A percentile compares a stretch with the other conserved stretches of the same genome.
These are phyloP conservation scores for Phytophthora pisi DNA, from an alignment of 352 stramenopile species.

Conservation along the genomic window DNA sequence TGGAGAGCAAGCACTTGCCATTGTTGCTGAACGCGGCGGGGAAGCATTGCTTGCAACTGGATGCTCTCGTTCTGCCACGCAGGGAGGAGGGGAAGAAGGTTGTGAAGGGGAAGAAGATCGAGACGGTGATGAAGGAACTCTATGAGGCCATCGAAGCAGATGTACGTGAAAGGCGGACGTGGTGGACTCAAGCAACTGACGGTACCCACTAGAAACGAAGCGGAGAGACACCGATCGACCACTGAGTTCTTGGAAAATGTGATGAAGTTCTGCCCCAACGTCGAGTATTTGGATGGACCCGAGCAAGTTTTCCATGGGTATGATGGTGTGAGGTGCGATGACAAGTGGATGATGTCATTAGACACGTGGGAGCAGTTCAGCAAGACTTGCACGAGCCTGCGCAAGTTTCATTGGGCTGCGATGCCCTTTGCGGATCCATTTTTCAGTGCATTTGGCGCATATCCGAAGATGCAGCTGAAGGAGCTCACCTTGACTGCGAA, in stretches of 20 bases:
- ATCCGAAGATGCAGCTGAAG: slow-evolving; percentile 34
- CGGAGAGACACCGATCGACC: slow-evolving; percentile 9
- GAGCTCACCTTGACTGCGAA: slow-evolving; percentile 27
- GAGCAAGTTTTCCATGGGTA: slow-evolving; percentile 8
- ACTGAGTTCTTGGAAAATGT: slow-evolving; percentile 36
- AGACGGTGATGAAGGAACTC: slow-evolving; percentile 13
- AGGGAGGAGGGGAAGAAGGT: slow-evolving; percentile 5
- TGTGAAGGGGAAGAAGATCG: slow-evolving; percentile 7
- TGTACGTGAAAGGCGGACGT: slow-evolving; percentile 14
- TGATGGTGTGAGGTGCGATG: slow-evolving; percentile 28
- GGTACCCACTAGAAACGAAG: slow-evolving; percentile 19
- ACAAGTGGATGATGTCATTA: slow-evolving; percentile 34
- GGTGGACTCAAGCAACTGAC: slow-evolving; percentile 34
- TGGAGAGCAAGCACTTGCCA: slow-evolving; percentile 22
- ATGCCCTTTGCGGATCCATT: slow-evolving; percentile 39
- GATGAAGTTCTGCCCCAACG: slow-evolving; percentile 21
- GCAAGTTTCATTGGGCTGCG: slow-evolving; percentile 29
- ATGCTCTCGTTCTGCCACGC: slow-evolving; percentile 28
- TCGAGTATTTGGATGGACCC: slow-evolving; percentile 36
- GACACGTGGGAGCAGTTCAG: slow-evolving; percentile 35
- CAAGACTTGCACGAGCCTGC: slow-evolving; percentile 25
- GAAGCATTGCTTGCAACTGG: slow-evolving; percentile 25
- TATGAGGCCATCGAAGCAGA: slow-evolving; percentile 22
- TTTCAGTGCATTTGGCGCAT: slow-evolving; percentile 35
- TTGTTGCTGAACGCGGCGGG: slow-evolving; percentile 16